These are phyloP conservation scores for Saururus chinensis DNA, from an alignment of 164 flowering plant genomes.

Conservation along the genomic window DNA sequence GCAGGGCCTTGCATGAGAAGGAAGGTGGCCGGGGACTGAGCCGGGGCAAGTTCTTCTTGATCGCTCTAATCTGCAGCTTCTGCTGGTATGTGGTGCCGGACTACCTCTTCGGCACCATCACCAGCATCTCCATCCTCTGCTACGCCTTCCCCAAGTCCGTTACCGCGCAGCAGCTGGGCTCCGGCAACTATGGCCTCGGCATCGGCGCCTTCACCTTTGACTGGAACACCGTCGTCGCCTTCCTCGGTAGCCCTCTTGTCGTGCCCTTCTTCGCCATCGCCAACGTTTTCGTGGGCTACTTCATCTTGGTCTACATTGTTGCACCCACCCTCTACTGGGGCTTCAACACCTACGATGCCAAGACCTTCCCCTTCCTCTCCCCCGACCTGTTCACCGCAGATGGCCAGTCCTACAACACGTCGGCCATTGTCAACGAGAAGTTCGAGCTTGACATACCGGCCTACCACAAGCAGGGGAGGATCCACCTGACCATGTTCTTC, in stretches of 20 bases:
- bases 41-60: conserved; percentile 32
- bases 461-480: conserved; percentile 26
- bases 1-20: conserved; percentile 36
- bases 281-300: conserved; percentile 30
- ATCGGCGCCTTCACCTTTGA: conserved; percentile 35
- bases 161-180: conserved; percentile 40
- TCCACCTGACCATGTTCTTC: conserved; percentile 40
- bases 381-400: conserved; percentile 25
- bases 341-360: conserved; percentile 22
- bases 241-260: conserved; percentile 32
- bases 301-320: conserved; percentile 21
- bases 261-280: conserved; percentile 33
- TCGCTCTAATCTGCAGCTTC: conserved; percentile 32
- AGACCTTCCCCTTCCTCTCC: conserved; percentile 36
- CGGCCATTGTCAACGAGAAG: conserved; percentile 33
- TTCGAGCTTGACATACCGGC: conserved; percentile 31
- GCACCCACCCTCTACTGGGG: conserved; percentile 38
- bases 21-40: conserved; percentile 22
- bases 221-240: conserved; percentile 35
- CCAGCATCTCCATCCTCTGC: conserved; percentile 36
- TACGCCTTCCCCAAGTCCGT: conserved; percentile 37
- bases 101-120: conserved; percentile 30
- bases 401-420: conserved; percentile 28
- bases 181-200: conserved; percentile 38
- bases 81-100: conserved; percentile 32